Evolutionary conservation across 2,329 filamentous ascomycete species (phyloP).

Genomic region (Sporothrix globosa): DNA sequence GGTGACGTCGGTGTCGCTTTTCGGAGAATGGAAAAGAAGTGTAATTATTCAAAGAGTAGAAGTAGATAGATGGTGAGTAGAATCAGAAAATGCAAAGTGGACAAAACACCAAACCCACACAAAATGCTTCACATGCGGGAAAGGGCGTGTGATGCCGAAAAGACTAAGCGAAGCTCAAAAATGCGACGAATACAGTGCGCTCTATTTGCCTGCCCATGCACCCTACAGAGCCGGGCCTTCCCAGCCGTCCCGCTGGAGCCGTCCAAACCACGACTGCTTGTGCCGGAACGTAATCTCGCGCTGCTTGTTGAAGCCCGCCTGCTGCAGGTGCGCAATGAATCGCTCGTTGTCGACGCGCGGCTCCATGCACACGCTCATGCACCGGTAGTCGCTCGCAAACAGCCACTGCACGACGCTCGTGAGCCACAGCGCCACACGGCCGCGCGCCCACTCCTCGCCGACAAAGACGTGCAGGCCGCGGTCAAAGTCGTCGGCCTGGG

Average conservation of each 20-base stretch:
- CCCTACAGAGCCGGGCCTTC: constrained; percentile 64
- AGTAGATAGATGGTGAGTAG: too few relatives aligned
- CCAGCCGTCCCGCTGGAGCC: constrained; percentile 79
- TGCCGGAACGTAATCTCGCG: constrained; percentile 85
- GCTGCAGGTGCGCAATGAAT: constrained; percentile 70
- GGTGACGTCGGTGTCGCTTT: too few relatives aligned
- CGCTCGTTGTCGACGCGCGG: constrained; percentile 88
- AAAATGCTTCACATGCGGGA: too few relatives aligned
- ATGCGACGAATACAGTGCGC: too few relatives aligned
- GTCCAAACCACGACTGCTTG: constrained; percentile 88
- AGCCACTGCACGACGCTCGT: constrained; percentile 86
- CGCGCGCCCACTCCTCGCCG: constrained; percentile 89
- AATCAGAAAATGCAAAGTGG: too few relatives aligned
- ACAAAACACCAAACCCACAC: too few relatives aligned
- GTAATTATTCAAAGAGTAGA: too few relatives aligned
- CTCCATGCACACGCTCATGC: constrained; percentile 81
- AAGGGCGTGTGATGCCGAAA: too few relatives aligned
- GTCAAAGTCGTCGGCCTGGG: constrained; percentile 72
- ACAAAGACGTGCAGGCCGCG: constrained; percentile 86
- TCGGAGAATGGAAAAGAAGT: too few relatives aligned
- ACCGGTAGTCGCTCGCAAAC: constrained; percentile 75
- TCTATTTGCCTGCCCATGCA: background rate
- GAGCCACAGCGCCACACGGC: constrained; percentile 80
- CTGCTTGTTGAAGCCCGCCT: constrained; percentile 81
- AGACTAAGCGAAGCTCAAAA: too few relatives aligned